phyloP scores from a whole-genome alignment of 805 yeast species.

The Starmerella geochares region DNA sequence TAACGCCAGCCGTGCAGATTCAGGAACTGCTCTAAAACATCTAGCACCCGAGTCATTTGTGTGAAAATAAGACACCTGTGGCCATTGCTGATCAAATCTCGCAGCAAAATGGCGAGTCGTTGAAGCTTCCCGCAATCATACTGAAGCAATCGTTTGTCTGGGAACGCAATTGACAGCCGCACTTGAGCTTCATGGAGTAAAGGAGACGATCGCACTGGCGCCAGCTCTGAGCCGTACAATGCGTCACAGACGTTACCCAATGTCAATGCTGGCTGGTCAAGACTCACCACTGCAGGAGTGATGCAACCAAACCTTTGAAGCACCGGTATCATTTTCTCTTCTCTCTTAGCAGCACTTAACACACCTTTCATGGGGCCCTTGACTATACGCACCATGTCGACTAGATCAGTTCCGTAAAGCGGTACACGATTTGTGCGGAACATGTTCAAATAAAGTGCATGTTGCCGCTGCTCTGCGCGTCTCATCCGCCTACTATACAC shows the following conservation, averaged over 20 bases:
- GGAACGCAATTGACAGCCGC: slow-evolving; percentile 84
- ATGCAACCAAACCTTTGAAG: slow-evolving; percentile 73
- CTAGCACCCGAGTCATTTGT: slow-evolving; percentile 95
- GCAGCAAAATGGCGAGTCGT: slow-evolving; percentile 62
- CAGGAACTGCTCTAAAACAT: slow-evolving; percentile 81
- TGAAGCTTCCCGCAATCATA: slow-evolving; percentile 97
- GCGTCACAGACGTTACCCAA: slow-evolving; percentile 18
- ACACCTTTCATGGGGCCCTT: slow-evolving; percentile 19
- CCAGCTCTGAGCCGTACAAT: slow-evolving; percentile 20
- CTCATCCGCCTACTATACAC: slow-evolving; percentile 45
- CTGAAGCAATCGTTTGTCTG: slow-evolving; percentile 83
- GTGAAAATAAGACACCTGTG: slow-evolving; percentile 94
- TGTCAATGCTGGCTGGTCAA: slow-evolving; percentile 43
- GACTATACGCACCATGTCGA: slow-evolving; percentile 29
- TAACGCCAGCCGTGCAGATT: slow-evolving; percentile 91
- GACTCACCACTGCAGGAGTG: slow-evolving; percentile 75
- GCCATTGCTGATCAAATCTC: slow-evolving; percentile 70
- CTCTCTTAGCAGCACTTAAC: slow-evolving; percentile 29
- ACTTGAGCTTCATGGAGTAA: slow-evolving; percentile 78
- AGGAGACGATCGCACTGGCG: slow-evolving; percentile 31
- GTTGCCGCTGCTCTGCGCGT: slow-evolving; percentile 44
- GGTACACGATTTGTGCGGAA: slow-evolving; percentile 59
- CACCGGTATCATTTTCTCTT: slow-evolving; percentile 36
- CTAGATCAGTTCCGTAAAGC: slow-evolving; percentile 52
- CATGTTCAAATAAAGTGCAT: slow-evolving; percentile 51